Base-by-base conservation (phyloP, 2,329 filamentous ascomycete species). In the Sporothrix pseudoabietina region DNA sequence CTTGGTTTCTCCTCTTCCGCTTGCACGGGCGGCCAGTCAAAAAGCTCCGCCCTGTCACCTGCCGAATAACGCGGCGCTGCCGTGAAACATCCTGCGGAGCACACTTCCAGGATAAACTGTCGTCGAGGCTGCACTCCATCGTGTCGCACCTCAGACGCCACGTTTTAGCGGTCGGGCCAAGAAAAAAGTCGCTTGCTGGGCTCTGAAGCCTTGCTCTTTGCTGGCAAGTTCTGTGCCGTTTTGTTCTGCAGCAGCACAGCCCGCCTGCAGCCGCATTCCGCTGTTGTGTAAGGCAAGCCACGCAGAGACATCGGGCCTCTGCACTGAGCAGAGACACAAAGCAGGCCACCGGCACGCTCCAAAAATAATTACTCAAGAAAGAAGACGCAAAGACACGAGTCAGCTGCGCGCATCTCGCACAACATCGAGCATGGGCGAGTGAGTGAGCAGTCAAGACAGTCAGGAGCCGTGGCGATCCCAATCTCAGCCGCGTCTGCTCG, bases 381-480 rank as follows among this genome's bases (percentile, higher is more conserved):
- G 59, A 44, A 22, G 19, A 26, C n/a, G 61, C 39, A 30, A 22
- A 47, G 35, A 66, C 12, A 30, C 39, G 35, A 26, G 35, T 65
- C 59, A 44, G 39, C 35, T 12, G 61, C 39, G 22, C 61, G 26
- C 39, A 44, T 66, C 39, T 7, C 32, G 30, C 39, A 66, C 22
- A 26, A 66, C 61, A 30, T 8, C 39, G 30, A 59, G 55, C 55
- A 35, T 35, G 55, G 55, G 35, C 59, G 61, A 19, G n/a, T 66
- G 61, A 66, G 39, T 47, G 61, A 47, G 61, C 61, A 66, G 61
- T 39, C 10, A 9, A 32, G 32, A 61, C 57, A 39, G 32, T 39
- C 54, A 6, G 19, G 32, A 55, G 30, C 22, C 19, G 19, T n/a
- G 71, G 59, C 71, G 71, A 72, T 72, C 71, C 61, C 49, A 72